A percentile compares a stretch with the other conserved stretches of the same genome.
phyloP scores from a whole-genome alignment of 2,329 filamentous ascomycete species.

The Didymellaceae sp. region DNA sequence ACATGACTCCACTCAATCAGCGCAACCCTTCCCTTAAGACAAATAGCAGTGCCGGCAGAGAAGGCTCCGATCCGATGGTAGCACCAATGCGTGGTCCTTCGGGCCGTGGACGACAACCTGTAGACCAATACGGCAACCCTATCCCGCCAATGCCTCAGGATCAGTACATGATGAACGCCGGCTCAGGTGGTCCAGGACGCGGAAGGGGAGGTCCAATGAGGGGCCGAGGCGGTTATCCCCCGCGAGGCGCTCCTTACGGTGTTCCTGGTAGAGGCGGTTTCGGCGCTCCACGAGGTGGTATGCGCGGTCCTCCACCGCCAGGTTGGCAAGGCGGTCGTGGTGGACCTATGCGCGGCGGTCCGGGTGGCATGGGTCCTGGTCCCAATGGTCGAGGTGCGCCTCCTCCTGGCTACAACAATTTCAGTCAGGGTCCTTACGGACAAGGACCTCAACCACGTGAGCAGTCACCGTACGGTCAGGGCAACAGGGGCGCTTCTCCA shows the following conservation, averaged over 20 bases:
- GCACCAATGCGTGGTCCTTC: slow-evolving; percentile 46
- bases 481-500: slow-evolving; percentile 63
- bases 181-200: slow-evolving; percentile 46
- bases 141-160: slow-evolving; percentile 53
- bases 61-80: slow-evolving; percentile 47
- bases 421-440: slow-evolving; percentile 35
- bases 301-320: slow-evolving; percentile 50
- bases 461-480: slow-evolving; percentile 44
- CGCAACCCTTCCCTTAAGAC: slow-evolving; percentile 67
- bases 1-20: slow-evolving; percentile 73
- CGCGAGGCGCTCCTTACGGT: slow-evolving; percentile 44
- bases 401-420: slow-evolving; percentile 52
- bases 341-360: slow-evolving; percentile 38
- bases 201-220: slow-evolving; percentile 52
- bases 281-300: slow-evolving; percentile 45
- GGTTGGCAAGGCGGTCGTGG: slow-evolving; percentile 50
- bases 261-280: slow-evolving; percentile 46
- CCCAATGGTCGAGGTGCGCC: slow-evolving; percentile 51
- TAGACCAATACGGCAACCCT: slow-evolving; percentile 72
- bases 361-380: slow-evolving; percentile 41
- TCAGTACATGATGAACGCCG: slow-evolving; percentile 52
- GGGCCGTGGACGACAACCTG: slow-evolving; percentile 49
- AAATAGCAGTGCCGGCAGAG: slow-evolving; percentile 54
- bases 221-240: slow-evolving; percentile 49
- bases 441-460: slow-evolving; percentile 42